These are phyloP conservation scores for Albugo candida DNA, from an alignment of 352 stramenopile genomes.

Conservation along the genomic window DNA sequence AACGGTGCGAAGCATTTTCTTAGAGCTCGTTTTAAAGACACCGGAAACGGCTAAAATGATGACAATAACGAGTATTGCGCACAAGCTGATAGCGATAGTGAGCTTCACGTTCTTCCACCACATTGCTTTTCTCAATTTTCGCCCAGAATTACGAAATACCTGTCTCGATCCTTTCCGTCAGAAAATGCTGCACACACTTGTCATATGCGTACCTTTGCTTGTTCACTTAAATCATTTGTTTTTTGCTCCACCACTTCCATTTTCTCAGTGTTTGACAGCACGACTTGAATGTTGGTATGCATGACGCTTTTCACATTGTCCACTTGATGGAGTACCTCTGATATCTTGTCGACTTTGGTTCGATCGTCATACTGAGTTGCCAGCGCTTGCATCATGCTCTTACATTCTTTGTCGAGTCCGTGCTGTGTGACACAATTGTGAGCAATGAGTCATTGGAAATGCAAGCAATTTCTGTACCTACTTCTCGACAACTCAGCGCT, in stretches of 20 bases:
- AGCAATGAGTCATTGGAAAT: no score
- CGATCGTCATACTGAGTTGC: constrained; percentile 60
- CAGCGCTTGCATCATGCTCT: constrained; percentile 36
- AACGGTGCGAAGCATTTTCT: background rate
- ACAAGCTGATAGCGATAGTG: constrained; percentile 38
- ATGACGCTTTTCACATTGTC: constrained; percentile 68
- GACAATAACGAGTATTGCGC: constrained; percentile 46
- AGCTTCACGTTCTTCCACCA: constrained; percentile 78
- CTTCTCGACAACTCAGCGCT: constrained; percentile 54
- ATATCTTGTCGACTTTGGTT: constrained; percentile 76
- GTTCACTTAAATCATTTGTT: constrained; percentile 72
- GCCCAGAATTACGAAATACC: constrained; percentile 65
- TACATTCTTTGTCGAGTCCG: constrained; percentile 57
- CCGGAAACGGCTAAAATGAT: constrained; percentile 51
- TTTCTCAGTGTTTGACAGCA: constrained; percentile 75
- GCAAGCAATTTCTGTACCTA: constrained; percentile 5
- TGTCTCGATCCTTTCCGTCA: background rate
- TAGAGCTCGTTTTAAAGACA: constrained; percentile 46
- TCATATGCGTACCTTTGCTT: constrained; percentile 23
- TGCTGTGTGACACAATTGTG: constrained; percentile 13
- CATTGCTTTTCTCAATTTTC: constrained; percentile 58
- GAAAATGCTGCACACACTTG: background rate
- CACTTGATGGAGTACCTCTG: constrained; percentile 65
- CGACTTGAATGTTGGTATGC: constrained; percentile 78
- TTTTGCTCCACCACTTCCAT: constrained; percentile 78